A percentile compares a stretch with the other conserved stretches of the same genome.
These are phyloP conservation scores for Populus alba DNA, from an alignment of 345 rosid species.

Conservation along the genomic window DNA sequence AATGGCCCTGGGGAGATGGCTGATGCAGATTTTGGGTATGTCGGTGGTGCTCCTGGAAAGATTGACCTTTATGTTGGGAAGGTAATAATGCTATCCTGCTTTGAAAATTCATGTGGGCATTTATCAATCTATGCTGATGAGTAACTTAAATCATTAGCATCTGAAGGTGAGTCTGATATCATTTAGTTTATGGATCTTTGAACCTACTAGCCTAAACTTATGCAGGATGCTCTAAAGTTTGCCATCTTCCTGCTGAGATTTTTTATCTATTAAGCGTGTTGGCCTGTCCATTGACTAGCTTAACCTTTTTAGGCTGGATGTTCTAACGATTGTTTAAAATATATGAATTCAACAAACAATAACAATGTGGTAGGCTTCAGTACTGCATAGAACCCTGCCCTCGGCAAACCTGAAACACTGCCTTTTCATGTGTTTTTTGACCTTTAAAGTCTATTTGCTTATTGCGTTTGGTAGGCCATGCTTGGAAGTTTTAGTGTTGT, in stretches of 20 bases:
- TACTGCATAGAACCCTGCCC: too few species aligned
- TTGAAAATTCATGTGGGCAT: neutral
- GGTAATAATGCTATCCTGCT: constrained; percentile 40
- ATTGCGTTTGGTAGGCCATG: too few species aligned
- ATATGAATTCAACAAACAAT: too few species aligned
- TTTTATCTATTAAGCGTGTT: too few species aligned
- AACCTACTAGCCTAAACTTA: neutral
- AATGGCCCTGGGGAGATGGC: constrained; percentile 99
- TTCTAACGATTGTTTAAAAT: too few species aligned
- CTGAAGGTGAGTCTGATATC: neutral
- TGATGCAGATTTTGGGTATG: constrained; percentile 96
- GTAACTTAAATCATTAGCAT: neutral
- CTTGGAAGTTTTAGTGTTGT: too few species aligned
- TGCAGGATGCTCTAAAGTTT: neutral
- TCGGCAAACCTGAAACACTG: too few species aligned
- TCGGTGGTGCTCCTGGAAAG: constrained; percentile 97
- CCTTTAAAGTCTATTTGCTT: too few species aligned
- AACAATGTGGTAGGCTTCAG: too few species aligned
- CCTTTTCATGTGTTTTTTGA: too few species aligned
- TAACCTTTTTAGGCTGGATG: too few species aligned
- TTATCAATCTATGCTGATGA: neutral
- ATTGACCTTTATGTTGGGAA: constrained; percentile 95
- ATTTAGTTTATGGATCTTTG: neutral
- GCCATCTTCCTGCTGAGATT: neutral
- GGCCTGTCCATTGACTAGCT: too few species aligned